Evolutionary conservation across 345 rosid species (phyloP).

Genomic region (Gossypium rotundifolium): DNA sequence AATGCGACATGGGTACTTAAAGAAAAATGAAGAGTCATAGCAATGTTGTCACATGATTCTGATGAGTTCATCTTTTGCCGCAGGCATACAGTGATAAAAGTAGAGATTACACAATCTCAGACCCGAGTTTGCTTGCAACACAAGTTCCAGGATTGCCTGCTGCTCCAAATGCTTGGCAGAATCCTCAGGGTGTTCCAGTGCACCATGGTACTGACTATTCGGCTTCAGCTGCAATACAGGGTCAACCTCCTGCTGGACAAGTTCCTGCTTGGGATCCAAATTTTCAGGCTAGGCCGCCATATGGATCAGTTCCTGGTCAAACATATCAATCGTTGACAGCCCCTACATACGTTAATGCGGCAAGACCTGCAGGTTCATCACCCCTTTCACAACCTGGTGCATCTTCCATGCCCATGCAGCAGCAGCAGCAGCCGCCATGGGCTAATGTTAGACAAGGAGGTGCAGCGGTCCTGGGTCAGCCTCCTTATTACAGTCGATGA

Average conservation of each 20-base stretch:
- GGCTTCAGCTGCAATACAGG: conserved; percentile 28
- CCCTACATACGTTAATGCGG: conserved; percentile 24
- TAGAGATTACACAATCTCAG: conserved; percentile 84
- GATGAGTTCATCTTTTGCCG: conserved; percentile 1
- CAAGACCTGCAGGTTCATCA: conserved; percentile 32
- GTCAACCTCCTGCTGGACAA: conserved; percentile 35
- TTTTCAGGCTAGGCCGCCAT: conserved; percentile 28
- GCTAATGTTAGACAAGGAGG: conserved; percentile 26
- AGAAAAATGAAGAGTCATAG: neutral
- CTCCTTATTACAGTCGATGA: conserved; percentile 37
- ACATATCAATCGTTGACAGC: conserved; percentile 24
- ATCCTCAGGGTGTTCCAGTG: conserved; percentile 38
- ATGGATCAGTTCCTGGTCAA: conserved; percentile 27
- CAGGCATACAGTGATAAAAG: conserved; percentile 94
- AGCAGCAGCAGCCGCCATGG: conserved; percentile 27
- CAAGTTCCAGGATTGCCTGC: conserved; percentile 42
- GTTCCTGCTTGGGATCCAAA: conserved; percentile 41
- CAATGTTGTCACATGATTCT: neutral
- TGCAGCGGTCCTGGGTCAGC: conserved; percentile 32
- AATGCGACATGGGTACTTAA: too few species aligned
- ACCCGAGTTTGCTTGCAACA: conserved; percentile 41
- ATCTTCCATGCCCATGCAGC: conserved; percentile 24
- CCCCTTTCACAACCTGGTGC: conserved; percentile 24
- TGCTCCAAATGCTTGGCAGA: conserved; percentile 60
- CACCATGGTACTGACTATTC: conserved; percentile 40